These are phyloP conservation scores for Penicillium sp. DNA, from an alignment of 2,329 filamentous ascomycete species.

Conservation along the genomic window DNA sequence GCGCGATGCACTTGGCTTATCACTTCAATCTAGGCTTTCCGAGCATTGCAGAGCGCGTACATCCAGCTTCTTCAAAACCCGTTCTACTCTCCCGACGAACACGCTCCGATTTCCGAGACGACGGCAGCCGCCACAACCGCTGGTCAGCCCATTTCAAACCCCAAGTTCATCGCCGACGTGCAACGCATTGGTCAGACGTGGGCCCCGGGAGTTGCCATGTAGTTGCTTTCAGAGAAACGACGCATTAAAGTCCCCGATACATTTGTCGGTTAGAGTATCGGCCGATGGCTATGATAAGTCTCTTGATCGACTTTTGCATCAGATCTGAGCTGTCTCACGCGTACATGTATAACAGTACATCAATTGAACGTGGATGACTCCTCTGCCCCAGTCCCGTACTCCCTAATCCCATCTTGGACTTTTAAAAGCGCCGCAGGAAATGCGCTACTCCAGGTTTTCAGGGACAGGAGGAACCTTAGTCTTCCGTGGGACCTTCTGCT, in stretches of 20 bases:
- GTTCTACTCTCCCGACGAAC: conserved; percentile 86
- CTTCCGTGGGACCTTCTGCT: conserved; percentile 5
- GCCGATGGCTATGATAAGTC: too few relatives aligned
- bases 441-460: too few relatives aligned
- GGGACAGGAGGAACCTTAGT: too few relatives aligned
- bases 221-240: conserved; percentile 44
- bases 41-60: conserved; percentile 88
- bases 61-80: conserved; percentile 85
- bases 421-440: not conserved
- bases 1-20: conserved; percentile 3
- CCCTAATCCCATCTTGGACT: too few relatives aligned
- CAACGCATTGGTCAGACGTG: conserved; percentile 78
- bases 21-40: conserved; percentile 59
- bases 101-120: conserved; percentile 54
- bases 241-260: too few relatives aligned
- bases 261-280: too few relatives aligned
- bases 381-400: too few relatives aligned
- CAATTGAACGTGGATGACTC: too few relatives aligned
- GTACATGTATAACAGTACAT: too few relatives aligned
- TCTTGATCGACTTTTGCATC: too few relatives aligned
- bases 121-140: conserved; percentile 38
- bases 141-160: conserved; percentile 68
- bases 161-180: conserved; percentile 74
- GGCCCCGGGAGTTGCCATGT: conserved; percentile 65
- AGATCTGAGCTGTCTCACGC: too few relatives aligned